Evolutionary conservation across 169 alveolate species (phyloP).

Genomic region (Cardiosporidium cionae): DNA sequence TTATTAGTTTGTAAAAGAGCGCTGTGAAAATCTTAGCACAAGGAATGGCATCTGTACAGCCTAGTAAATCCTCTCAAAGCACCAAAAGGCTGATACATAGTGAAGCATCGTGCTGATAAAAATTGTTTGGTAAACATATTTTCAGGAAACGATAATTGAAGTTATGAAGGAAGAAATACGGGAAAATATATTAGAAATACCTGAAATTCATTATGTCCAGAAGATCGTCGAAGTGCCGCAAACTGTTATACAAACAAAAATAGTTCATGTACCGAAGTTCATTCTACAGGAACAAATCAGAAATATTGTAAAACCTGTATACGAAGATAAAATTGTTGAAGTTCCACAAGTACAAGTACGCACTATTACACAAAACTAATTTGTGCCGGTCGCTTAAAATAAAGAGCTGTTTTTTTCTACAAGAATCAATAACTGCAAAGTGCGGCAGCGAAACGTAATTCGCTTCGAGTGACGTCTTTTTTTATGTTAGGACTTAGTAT

Average conservation of each 20-base stretch:
- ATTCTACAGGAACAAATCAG: conserved; percentile 17
- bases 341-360: conserved; percentile 28
- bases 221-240: conserved; percentile 32
- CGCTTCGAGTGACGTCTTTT: background rate
- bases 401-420: background rate
- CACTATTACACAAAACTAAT: background rate
- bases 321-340: conserved; percentile 28
- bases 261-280: conserved; percentile 18
- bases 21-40: too few species aligned
- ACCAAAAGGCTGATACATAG: too few species aligned
- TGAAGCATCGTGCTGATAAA: too few species aligned
- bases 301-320: conserved; percentile 29
- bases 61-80: too few species aligned
- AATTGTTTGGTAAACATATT: too few species aligned
- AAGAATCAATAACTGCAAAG: background rate
- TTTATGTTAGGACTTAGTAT: background rate
- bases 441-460: background rate
- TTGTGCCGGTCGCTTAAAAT: background rate
- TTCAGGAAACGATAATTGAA: conserved; percentile 22
- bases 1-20: too few species aligned
- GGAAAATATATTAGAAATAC: conserved; percentile 23
- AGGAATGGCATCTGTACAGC: too few species aligned
- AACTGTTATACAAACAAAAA: conserved; percentile 19
- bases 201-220: conserved; percentile 30
- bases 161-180: conserved; percentile 26